Evolutionary conservation across 75 land plant species (phyloP).

Genomic region (Chamaecyparis obtusa): DNA sequence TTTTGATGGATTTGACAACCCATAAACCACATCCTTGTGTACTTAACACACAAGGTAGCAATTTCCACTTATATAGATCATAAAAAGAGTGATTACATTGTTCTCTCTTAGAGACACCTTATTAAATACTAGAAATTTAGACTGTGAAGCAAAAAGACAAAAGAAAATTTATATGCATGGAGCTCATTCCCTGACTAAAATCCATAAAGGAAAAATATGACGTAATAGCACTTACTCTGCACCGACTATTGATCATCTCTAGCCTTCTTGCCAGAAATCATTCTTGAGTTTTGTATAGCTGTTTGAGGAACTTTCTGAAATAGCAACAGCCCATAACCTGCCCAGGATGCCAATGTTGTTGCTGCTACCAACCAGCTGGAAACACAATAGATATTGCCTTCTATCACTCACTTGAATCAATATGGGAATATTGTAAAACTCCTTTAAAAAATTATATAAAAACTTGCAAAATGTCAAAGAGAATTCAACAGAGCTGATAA

Average conservation of each 20-base stretch:
- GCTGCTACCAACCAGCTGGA: slow-evolving; percentile 65
- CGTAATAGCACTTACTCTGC: not conserved
- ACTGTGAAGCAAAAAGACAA: not conserved
- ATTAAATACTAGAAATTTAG: not conserved
- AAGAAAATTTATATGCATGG: not conserved
- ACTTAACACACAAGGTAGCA: not conserved
- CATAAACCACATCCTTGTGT: not conserved
- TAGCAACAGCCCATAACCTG: slow-evolving; percentile 51
- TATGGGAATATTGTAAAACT: not conserved
- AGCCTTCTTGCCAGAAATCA: not conserved
- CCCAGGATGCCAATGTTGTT: slow-evolving; percentile 56
- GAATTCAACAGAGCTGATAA: not conserved
- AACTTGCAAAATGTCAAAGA: not conserved
- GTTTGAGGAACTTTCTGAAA: slow-evolving; percentile 14
- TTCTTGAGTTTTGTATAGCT: slow-evolving; percentile 9
- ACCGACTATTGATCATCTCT: not conserved
- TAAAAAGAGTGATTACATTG: not conserved
- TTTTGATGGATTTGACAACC: not conserved
- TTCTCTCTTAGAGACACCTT: not conserved
- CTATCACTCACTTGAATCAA: slow-evolving; percentile 1
- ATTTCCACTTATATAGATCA: not conserved
- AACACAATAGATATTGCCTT: not conserved
- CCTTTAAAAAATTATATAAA: not conserved
- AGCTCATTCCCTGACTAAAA: not conserved
- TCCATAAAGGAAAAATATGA: not conserved